Base-by-base conservation (phyloP, 2,329 filamentous ascomycete genomes). In the Pyricularia sp. region DNA sequence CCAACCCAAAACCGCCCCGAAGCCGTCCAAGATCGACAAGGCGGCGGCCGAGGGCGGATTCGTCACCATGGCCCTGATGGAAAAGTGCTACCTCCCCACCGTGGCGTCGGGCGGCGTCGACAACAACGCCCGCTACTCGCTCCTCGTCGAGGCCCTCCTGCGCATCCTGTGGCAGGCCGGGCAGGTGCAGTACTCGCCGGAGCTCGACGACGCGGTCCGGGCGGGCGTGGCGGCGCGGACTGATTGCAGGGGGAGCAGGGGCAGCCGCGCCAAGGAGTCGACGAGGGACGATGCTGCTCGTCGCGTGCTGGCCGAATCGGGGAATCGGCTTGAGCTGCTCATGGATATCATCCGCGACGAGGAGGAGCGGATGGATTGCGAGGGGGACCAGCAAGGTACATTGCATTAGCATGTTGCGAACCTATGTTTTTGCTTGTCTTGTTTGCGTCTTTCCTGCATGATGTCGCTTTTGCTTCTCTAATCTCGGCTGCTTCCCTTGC, bases 51-150 rank as follows among this genome's bases (percentile, higher is more conserved):
- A 82, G 26, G 75, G 77, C 3, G 69, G 73, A 1, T 79, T 80
- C 9, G 74, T 87, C 63, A 83, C 82, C 5, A 74, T 78, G 26
- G 73, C 72, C 7, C 83, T 87, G 71, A 75, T 88, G 61, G 79
- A 84, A 74, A 76, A 81, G 63, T 89, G 88, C 73, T 94, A 88
- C 76, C 82, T 93, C 2, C 86, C 86, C 0, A 88, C 85, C 72
- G 82, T 89, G 0, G 90, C 92, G 1, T 88, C 86, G 70, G 87
- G 84, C 0, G 83, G 82, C 7, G 77, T 85, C 0, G 84, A 86
- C 25, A 90, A 93, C 71, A 94, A 95, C 73, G 88, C 89, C 31
- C 91, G 91, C 76, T 82, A 94, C 55, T 89, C 89, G 1, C 78
- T 94, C 11, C 77, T 91, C 33, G 79, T 93, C 0, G 92, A 94